Evolutionary conservation across 257 asterid species (phyloP).

Genomic region (Nyctanthes arbortristis): DNA sequence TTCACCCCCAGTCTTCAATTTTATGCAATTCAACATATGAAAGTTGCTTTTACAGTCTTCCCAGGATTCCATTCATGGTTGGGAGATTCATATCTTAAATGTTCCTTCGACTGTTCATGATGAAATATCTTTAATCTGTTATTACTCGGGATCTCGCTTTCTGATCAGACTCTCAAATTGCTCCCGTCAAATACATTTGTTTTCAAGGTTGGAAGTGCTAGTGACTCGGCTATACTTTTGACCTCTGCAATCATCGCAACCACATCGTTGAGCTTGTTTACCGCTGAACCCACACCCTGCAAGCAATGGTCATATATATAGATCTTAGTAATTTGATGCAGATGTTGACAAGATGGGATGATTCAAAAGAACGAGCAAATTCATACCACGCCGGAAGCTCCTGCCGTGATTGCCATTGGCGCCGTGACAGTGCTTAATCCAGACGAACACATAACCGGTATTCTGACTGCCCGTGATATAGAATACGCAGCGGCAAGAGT

Average conservation of each 20-base stretch:
- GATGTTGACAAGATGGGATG: background rate
- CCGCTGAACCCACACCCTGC: conserved; percentile 94
- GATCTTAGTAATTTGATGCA: conserved; percentile 1
- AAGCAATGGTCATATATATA: background rate
- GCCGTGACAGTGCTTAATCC: conserved; percentile 89
- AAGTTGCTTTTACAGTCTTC: background rate
- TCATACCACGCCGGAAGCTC: conserved; percentile 90
- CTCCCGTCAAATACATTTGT: conserved; percentile 29
- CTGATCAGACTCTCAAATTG: conserved; percentile 36
- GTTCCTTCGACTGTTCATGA: no score
- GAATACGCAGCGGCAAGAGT: conserved; percentile 90
- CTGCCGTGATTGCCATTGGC: conserved; percentile 90
- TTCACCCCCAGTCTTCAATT: no score
- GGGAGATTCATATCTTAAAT: no score
- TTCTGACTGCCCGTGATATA: conserved; percentile 72
- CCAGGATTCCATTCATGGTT: background rate
- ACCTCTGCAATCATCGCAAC: conserved; percentile 96
- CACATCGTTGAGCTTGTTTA: conserved; percentile 84
- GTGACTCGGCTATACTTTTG: conserved; percentile 61
- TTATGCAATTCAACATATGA: no score
- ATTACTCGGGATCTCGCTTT: no score
- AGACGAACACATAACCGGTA: conserved; percentile 89
- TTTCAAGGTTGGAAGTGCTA: conserved; percentile 34
- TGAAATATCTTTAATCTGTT: no score
- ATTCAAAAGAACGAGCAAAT: background rate